These are phyloP conservation scores for Neobulgaria alba DNA, from an alignment of 2,329 filamentous ascomycete species.

Conservation along the genomic window DNA sequence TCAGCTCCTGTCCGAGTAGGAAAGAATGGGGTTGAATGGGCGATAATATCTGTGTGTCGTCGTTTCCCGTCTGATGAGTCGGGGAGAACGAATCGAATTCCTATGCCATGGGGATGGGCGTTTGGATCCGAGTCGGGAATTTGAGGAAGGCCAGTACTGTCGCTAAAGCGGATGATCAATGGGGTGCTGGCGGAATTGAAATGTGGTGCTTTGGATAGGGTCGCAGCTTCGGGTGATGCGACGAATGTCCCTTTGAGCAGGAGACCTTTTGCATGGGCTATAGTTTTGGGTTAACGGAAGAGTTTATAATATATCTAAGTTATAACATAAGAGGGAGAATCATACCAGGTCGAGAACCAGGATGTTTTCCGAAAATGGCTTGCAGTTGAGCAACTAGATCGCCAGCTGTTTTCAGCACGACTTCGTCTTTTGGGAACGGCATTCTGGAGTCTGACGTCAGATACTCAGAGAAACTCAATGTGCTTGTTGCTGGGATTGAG, in stretches of 20 bases:
- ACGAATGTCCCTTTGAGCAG: constrained; percentile 44
- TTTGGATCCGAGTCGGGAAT: constrained; percentile 41
- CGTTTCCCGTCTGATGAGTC: too few relatives aligned
- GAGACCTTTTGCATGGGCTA: constrained; percentile 46
- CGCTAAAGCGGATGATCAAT: constrained; percentile 40
- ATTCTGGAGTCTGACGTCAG: too few relatives aligned
- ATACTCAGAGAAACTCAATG: too few relatives aligned
- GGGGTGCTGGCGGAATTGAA: constrained; percentile 38
- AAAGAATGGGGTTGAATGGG: constrained; percentile 44
- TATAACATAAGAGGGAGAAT: neutral
- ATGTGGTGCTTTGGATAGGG: constrained; percentile 40
- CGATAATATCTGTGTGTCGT: constrained; percentile 47
- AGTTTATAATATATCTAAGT: neutral
- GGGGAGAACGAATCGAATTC: constrained; percentile 40
- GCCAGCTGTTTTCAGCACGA: constrained; percentile 31
- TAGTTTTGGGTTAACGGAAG: neutral
- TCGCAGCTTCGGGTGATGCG: constrained; percentile 35
- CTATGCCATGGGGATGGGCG: constrained; percentile 41
- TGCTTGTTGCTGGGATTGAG: too few relatives aligned
- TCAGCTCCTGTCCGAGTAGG: constrained; percentile 43
- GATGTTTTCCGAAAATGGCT: constrained; percentile 32
- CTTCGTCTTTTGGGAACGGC: constrained; percentile 37
- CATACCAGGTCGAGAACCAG: constrained; percentile 33
- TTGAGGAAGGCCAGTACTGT: constrained; percentile 40
- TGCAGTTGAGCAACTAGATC: constrained; percentile 32